Evolutionary conservation across 108 stramenopile species (phyloP), one percentile per base, ranked within the genome.

Genomic region (Cylindrotheca fusiformis): DNA sequence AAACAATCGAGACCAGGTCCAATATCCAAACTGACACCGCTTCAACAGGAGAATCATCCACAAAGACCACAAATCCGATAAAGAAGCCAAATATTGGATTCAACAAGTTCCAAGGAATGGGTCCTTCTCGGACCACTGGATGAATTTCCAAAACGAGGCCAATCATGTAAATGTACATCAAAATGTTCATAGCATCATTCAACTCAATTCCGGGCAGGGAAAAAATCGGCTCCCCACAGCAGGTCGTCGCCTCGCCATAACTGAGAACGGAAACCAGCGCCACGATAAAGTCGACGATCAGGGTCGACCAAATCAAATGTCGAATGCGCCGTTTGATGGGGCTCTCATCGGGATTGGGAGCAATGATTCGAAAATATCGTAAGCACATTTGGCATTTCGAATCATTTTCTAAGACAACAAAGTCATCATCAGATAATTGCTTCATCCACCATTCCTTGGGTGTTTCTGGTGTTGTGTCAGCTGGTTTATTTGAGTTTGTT

Each of bases 1-100:
- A 71, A 32, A 44, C 32, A 0, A 77, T 56, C 5, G 75, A 68
- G 2, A 32, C 18, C 21, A 57, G 48, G 48, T 77, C 69, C 4
- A 77, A 59, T 19, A 66, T 48, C 75, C 75, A 77, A 68, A 77
- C 70, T 8, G 27, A 26, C 17, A 67, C 55, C 2, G 75, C 75
- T 48, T 55, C 64, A 2, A 23, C 10, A 27, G 65, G 24, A 1
- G 56, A 36, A 46, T 77, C 75, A 28, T 70, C 60, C 41, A 77
- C 70, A 60, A 77, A 77, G 63, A 77, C 51, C 19, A 56, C 75
- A 45, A 77, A 67, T 4, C 68, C 69, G 45, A 77, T 70, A 44
- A 56, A 30, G 24, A 77, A 71, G 17, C 75, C 75, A 12, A 77
- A 55, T n/a, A 58, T 21, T 19, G 75, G 75, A 2, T 77, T 77